Evolutionary conservation across 2,329 filamentous ascomycete genomes (phyloP).

Genomic region (Pseudocercospora ulei): DNA sequence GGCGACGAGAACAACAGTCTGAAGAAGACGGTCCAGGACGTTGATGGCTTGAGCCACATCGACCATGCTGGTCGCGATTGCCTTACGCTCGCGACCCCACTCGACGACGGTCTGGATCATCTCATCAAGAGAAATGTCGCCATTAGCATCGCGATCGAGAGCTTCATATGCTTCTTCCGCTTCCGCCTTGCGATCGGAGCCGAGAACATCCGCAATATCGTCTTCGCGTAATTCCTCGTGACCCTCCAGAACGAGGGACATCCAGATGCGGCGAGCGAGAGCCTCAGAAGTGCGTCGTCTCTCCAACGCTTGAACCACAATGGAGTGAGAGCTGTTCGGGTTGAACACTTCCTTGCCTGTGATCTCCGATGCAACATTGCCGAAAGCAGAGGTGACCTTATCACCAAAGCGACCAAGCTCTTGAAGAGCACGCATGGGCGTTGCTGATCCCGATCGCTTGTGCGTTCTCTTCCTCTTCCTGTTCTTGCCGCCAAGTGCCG

Average conservation of each 20-base stretch:
- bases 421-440: slow-evolving; percentile 69
- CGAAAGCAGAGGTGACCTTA: slow-evolving; percentile 86
- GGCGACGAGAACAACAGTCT: slow-evolving; percentile 69
- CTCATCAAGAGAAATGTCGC: slow-evolving; percentile 89
- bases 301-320: slow-evolving; percentile 81
- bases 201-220: slow-evolving; percentile 81
- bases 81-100: slow-evolving; percentile 74
- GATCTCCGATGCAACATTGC: slow-evolving; percentile 86
- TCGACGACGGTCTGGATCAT: slow-evolving; percentile 83
- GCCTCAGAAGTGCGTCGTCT: slow-evolving; percentile 76
- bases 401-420: slow-evolving; percentile 67
- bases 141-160: slow-evolving; percentile 80
- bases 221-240: slow-evolving; percentile 67
- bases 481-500: slow-evolving; percentile 49
- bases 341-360: slow-evolving; percentile 95
- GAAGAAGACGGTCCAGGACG: slow-evolving; percentile 77
- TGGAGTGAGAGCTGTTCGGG: slow-evolving; percentile 76
- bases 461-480: slow-evolving; percentile 35
- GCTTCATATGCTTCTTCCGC: slow-evolving; percentile 76
- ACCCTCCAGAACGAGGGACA: slow-evolving; percentile 92
- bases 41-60: slow-evolving; percentile 91
- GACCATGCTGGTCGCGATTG: slow-evolving; percentile 87
- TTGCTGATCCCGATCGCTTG: slow-evolving; percentile 52
- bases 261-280: slow-evolving; percentile 90
- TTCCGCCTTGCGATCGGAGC: slow-evolving; percentile 59